Evolutionary conservation across 1,284 basidiomycete genomes (phyloP), one percentile per base, ranked within the genome.

Genomic region (Ustilago bromivora): DNA sequence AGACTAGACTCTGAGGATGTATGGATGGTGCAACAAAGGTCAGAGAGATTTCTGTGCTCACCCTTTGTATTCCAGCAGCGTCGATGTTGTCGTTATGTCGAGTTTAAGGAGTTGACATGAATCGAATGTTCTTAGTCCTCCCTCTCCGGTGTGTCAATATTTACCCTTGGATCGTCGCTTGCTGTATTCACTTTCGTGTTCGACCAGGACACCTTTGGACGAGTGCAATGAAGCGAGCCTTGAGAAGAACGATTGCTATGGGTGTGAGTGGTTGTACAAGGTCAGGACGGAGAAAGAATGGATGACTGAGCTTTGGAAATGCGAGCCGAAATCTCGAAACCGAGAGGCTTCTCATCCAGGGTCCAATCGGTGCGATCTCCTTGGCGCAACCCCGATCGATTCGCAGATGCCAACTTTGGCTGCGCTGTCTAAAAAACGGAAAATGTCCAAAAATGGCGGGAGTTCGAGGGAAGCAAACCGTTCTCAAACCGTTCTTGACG

Each of bases 31-130:
- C 23, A 17, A 54, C 43, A 13, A 15, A 23, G 57, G 55, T 47
- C 58, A 61, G 56, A n/a, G 31, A 32, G 43, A 40, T 58, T 28
- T 28, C 46, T 57, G 32, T 72, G 71, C 71, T 67, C 71, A 67
- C 71, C 71, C 65, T 72, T 57, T 60, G n/a, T 17, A 23, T 51
- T 61, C 6, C 40, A 38, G 46, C 19, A 32, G 9, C 46, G 41
- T 4, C n/a, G n/a, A 19, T 46, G 43, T 7, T 19, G 43, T n/a
- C 53, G 31, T 46, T 46, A 28, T 28, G 23, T 28, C 43, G n/a
- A 46, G 43, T 2, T n/a, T 19, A 15, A 46, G 17, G n/a, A 19
- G 17, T 15, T 6, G 40, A 17, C 40, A 41, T 41, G 40, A 41
- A 15, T 13, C 40, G 13, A 15, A 15, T 7, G 40, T 41, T 17